Evolutionary conservation across 352 stramenopile species (phyloP).

Genomic region (Phytophthora fragariaefolia): DNA sequence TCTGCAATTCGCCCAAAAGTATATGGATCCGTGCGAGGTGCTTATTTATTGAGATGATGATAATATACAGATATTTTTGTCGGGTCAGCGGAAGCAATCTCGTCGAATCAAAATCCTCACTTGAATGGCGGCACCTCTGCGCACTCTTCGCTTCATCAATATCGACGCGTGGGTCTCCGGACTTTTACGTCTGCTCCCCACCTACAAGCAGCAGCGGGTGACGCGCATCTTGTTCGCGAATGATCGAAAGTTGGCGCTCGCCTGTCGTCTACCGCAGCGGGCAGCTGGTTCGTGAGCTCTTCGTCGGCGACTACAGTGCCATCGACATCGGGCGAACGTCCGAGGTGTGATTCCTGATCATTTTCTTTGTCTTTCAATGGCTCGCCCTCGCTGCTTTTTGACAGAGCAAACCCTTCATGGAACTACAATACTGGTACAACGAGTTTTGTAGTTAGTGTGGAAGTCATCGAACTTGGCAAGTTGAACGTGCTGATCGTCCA

Average conservation of each 20-base stretch:
- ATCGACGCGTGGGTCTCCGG: slow-evolving; percentile 48
- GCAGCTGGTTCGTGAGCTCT: slow-evolving; percentile 48
- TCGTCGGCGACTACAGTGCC: slow-evolving; percentile 32
- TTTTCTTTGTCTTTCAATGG: no score
- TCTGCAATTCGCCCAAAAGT: slow-evolving; percentile 69
- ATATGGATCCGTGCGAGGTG: slow-evolving; percentile 53
- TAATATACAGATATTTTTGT: no score
- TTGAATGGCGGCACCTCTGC: neutral
- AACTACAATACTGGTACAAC: no score
- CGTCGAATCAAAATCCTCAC: no score
- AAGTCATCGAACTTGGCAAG: no score
- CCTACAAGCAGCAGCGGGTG: slow-evolving; percentile 57
- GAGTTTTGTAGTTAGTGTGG: no score
- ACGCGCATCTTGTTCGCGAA: slow-evolving; percentile 69
- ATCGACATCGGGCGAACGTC: slow-evolving; percentile 66
- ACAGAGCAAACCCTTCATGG: no score
- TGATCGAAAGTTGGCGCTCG: slow-evolving; percentile 70
- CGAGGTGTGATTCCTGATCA: slow-evolving; percentile 51
- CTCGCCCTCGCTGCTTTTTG: no score
- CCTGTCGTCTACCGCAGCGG: slow-evolving; percentile 71
- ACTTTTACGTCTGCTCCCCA: slow-evolving; percentile 43
- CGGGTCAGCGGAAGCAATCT: no score
- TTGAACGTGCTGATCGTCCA: no score
- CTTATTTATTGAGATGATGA: slow-evolving; percentile 64
- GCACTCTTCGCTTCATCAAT: slow-evolving; percentile 47